Base-by-base conservation (phyloP, 805 yeast species). In the Isabelozyma heimii region DNA sequence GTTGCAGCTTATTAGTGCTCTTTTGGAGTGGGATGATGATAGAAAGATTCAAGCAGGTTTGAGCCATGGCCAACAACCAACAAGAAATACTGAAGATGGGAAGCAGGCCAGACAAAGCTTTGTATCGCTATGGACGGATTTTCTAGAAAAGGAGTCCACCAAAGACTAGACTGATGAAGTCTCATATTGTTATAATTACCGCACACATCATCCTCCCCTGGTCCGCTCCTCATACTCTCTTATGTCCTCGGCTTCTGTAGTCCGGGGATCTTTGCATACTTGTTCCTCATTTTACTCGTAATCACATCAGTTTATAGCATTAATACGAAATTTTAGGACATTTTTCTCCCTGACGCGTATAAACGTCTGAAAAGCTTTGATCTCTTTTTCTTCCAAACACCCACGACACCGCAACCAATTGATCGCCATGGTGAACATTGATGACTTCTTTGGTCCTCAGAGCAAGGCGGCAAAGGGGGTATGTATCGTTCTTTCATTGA, bases 1-100 rank as follows among this genome's bases (percentile, higher is more conserved):
- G 4, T 75, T 94, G 44, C 88, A 83, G 62, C 77, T 94, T 51
- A 86, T 94, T 40, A 80, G 96, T 9, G 88, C 89, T 51, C 84
- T 86, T 55, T 73, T 94, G 50, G 86, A 81, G 50, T 94, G 99
- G 99, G 92, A 87, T 65, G 94, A 89, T 44, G 84, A 80, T 41
- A 83, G 87, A 63, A 83, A 80, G 59, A 72, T 82, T 20, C 87
- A 84, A 52, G 95, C 95, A 1, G 97, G 97, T 0, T 68, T 89
- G 46, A 61, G 80, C 27, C 78, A 76, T 51, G 46, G 51, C 47
- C 54, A 54, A 41, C 44, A 43, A 20, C 52, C 16, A 43, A 56
- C 37, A 51, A 48, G 39, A 43, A 37, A 37, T 30, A 59, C 40
- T 43, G 57, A 60, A 47, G 57, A 55, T 43, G 58, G 52, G 10